Base-by-base conservation (phyloP, 2,329 filamentous ascomycete genomes). In the Dendryphion nanum region DNA sequence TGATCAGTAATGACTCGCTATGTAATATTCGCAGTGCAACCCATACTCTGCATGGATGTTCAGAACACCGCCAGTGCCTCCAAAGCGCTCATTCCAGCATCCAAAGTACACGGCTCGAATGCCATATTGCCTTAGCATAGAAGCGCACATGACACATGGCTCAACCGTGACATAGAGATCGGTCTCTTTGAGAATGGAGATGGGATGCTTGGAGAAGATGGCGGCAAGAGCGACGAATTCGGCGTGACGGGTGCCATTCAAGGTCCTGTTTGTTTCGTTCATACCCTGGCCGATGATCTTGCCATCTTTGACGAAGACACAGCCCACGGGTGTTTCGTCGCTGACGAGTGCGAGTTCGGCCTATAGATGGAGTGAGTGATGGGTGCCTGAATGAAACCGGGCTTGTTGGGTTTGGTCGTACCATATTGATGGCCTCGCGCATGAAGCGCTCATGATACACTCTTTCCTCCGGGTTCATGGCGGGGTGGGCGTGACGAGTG, bases 91-190 rank as follows among this genome's bases (percentile, higher is more conserved):
- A 64, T 98, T 98, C 54, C 86, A 81, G 42, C 90, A 95, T 4
- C 93, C 94, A 66, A 93, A 98, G 66, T 91, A 97, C 20, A 98
- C 93, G 50, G 85, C 85, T 45, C 85, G 81, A 66, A 98, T 89
- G 12, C 82, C 80, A 48, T 94, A 84, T 67, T 98, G 94, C 35
- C 89, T 82, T 35, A 98, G 77, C 37, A 94, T 81, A 5, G 89
- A 94, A 10, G 93, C 93, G 63, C 93, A 98, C 93, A 98, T 98
- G 70, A 98, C 89, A 66, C 93, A 98, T 4, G 93, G 93, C 69
- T 98, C 94, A 37, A 98, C 91, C 0, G 93, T 98, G 33, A 98
- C 93, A 66, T 98, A 98, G 35, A 98, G 79, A 57, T 85, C 82
- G 7, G 82, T 85, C 48, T 90, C 79, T 26, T 73, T 74, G 51